Evolutionary conservation across 169 alveolate genomes (phyloP).

Genomic region (Plasmodium yoelii): DNA sequence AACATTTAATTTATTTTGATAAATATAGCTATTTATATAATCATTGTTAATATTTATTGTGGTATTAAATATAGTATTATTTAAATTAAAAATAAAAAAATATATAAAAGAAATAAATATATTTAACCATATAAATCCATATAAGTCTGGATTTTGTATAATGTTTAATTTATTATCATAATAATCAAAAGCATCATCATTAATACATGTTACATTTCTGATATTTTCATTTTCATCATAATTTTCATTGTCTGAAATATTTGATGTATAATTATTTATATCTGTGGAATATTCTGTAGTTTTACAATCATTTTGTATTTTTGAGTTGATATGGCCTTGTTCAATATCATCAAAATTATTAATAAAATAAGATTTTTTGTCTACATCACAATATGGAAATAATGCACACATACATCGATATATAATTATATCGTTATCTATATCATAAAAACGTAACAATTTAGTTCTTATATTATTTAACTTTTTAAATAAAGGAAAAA

Average conservation of each 20-base stretch:
- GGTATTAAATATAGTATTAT: conserved; percentile 23
- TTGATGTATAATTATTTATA: neutral
- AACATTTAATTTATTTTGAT: conserved; percentile 25
- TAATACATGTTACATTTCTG: conserved; percentile 20
- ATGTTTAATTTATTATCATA: conserved; percentile 57
- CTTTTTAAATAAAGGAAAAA: conserved; percentile 62
- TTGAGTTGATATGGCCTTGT: neutral
- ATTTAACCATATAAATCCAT: conserved; percentile 66
- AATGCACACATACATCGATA: conserved; percentile 75
- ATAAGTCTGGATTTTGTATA: conserved; percentile 64
- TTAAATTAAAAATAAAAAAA: conserved; percentile 62
- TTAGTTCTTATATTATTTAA: conserved; percentile 28
- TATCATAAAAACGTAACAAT: conserved; percentile 25
- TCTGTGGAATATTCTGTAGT: neutral
- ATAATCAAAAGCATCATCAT: conserved; percentile 67
- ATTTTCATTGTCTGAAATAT: conserved; percentile 5
- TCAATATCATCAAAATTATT: conserved; percentile 42
- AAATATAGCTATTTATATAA: conserved; percentile 1
- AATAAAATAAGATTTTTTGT: conserved; percentile 23
- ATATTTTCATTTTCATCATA: conserved; percentile 43
- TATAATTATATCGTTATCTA: conserved; percentile 66
- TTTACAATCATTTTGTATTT: neutral
- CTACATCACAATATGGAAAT: conserved; percentile 54
- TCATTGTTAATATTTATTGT: neutral
- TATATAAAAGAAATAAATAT: conserved; percentile 25